Base-by-base conservation (phyloP, 1,284 basidiomycete species). In the Flammula alnicola region DNA sequence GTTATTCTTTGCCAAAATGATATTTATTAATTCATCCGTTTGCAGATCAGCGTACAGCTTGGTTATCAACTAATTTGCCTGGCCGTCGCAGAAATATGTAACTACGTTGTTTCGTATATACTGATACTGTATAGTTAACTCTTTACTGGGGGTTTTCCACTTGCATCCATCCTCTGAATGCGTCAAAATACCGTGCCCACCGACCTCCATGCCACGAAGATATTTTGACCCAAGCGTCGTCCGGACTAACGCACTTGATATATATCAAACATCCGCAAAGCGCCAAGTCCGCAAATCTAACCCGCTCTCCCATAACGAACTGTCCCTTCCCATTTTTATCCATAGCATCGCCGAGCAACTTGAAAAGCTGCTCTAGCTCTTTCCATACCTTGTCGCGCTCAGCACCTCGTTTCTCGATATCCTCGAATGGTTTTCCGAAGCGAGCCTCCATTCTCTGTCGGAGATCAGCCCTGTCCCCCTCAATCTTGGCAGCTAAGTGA, bases 1-100 rank as follows among this genome's bases (percentile, higher is more conserved):
- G 14, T 26, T 35, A n/a, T 9, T 37, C 17, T 27, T 6, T 25
- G 14, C 11, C 11, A 19, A 16, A 43, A n/a, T 32, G 5, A 11
- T 7, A 29, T 11, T 46, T 30, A 31, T 22, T 44, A 9, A 10
- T 10, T 25, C 8, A 10, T 23, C 37, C 25, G 20, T 33, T n/a
- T 22, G 10, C 44, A 65, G 59, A 6, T 58, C 58, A 14, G 44
- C 54, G 1, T 81, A 74, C 62, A 75, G 69, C 51, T 51, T 79
- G 44, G 63, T 57, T 7, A 74, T 80, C 31, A 53, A 54, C 43
- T 57, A 49, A 33, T 10, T 30, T 19, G 4, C 20, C 38, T 14
- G 16, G 19, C 5, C 11, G 7, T n/a, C 12, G 4, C 11, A 19
- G 17, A 20, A 47, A 16, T 47, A 39, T 14, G 17, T n/a, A 31